Evolutionary conservation across 1,284 basidiomycete genomes (phyloP).

Genomic region (Papiliotrema nemorosa): DNA sequence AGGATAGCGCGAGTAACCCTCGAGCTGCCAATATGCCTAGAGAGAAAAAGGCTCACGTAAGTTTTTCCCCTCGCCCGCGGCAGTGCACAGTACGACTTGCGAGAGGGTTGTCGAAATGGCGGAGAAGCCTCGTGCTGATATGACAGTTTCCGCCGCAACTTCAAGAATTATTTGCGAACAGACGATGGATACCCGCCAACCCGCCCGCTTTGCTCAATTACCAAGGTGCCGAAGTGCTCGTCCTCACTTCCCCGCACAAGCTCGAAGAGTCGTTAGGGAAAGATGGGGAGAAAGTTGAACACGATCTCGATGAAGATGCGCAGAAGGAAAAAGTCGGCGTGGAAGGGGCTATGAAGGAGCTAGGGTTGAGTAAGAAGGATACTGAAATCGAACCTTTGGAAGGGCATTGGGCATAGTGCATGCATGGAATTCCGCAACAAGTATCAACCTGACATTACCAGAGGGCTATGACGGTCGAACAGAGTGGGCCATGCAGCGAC

Average conservation of each 20-base stretch:
- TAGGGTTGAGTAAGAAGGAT: slow-evolving; percentile 53
- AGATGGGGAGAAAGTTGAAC: slow-evolving; percentile 55
- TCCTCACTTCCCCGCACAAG: slow-evolving; percentile 53
- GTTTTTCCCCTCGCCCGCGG: neutral
- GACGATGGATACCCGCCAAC: slow-evolving; percentile 57
- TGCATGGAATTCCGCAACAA: no score
- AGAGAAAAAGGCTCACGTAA: slow-evolving; percentile 28
- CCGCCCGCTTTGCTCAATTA: slow-evolving; percentile 58
- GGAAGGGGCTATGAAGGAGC: slow-evolving; percentile 55
- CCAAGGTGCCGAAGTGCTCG: slow-evolving; percentile 57
- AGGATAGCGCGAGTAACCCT: slow-evolving; percentile 20
- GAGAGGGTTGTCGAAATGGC: neutral
- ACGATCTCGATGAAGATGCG: slow-evolving; percentile 53
- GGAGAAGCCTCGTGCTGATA: neutral
- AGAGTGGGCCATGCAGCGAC: no score
- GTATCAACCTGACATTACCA: no score
- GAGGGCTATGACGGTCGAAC: no score
- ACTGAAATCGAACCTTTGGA: slow-evolving; percentile 56
- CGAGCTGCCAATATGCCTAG: slow-evolving; percentile 28
- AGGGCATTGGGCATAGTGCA: slow-evolving; percentile 53
- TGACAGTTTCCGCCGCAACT: slow-evolving; percentile 25
- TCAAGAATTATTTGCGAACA: slow-evolving; percentile 36
- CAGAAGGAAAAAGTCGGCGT: slow-evolving; percentile 53
- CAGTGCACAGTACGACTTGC: neutral
- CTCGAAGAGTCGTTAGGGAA: slow-evolving; percentile 44